A percentile compares a stretch with the other conserved stretches of the same genome.
Evolutionary conservation across 169 alveolate species (phyloP).

Genomic region (Plasmodium inui): DNA sequence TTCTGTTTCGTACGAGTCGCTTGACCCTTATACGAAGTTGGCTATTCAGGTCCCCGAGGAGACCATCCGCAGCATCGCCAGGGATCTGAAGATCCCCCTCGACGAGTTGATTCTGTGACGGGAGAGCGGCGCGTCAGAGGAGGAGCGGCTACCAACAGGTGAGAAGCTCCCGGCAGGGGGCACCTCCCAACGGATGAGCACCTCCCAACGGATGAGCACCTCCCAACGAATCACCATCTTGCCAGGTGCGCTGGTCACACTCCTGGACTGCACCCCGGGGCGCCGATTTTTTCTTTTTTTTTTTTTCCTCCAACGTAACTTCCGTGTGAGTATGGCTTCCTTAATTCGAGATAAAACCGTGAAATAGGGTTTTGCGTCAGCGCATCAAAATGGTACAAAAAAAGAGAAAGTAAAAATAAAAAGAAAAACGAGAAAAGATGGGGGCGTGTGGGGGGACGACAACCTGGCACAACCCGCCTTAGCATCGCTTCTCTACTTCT

Average conservation of each 20-base stretch:
- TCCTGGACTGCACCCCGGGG: background rate
- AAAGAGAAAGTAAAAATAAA: background rate
- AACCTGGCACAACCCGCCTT: background rate
- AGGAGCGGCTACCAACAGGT: background rate
- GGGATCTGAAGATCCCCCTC: conserved; percentile 66
- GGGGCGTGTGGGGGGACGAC: background rate
- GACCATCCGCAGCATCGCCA: conserved; percentile 33
- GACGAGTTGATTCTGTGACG: conserved; percentile 60
- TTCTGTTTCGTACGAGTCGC: conserved; percentile 18
- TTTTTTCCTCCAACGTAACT: background rate
- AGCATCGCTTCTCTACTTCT: background rate
- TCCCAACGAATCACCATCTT: background rate
- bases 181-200: background rate
- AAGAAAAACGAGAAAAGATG: background rate
- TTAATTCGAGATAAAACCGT: background rate
- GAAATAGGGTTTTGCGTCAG: background rate
- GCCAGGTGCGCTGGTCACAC: background rate
- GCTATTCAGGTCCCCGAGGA: conserved; percentile 75
- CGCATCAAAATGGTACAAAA: background rate
- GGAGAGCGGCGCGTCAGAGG: background rate
- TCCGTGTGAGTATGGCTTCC: background rate
- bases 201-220: too few relatives aligned
- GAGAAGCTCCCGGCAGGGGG: background rate
- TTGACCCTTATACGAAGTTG: conserved; percentile 70
- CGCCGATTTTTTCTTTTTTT: background rate